Percentiles rank a stretch among this genome's conserved stretches.
phyloP scores from a whole-genome alignment of 257 asterid genomes.

The Rauvolfia tetraphylla region DNA sequence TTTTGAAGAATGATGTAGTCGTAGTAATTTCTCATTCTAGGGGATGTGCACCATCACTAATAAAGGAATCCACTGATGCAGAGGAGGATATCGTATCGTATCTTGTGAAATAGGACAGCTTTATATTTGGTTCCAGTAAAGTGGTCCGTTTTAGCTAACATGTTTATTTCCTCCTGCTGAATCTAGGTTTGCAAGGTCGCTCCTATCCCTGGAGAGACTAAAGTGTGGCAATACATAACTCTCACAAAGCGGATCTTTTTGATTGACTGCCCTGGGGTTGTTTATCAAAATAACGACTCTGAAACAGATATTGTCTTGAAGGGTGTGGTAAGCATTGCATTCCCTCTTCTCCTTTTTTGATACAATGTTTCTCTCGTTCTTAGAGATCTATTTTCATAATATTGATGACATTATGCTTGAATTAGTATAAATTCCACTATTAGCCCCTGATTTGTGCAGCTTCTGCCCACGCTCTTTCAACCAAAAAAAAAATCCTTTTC shows the following conservation, averaged over 20 bases:
- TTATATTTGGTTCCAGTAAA: not conserved
- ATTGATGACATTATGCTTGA: not conserved
- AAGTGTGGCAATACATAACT: constrained; percentile 97
- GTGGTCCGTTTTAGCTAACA: constrained; percentile 5
- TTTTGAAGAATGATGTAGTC: not conserved
- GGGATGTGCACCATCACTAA: not conserved
- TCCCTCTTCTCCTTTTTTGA: not conserved
- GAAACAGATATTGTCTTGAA: constrained; percentile 92
- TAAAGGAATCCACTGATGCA: not conserved
- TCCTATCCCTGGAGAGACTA: constrained; percentile 97
- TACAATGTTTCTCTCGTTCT: not conserved
- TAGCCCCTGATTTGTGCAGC: not conserved
- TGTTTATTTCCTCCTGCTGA: constrained; percentile 5
- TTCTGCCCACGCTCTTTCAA: no score
- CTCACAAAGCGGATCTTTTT: constrained; percentile 85
- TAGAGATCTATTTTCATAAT: not conserved
- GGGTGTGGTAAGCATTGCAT: constrained; percentile 79
- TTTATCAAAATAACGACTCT: constrained; percentile 72
- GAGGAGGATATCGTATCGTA: not conserved
- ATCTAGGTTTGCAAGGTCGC: constrained; percentile 90
- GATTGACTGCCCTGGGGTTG: constrained; percentile 98
- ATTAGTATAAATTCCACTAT: not conserved
- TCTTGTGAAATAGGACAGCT: not conserved
- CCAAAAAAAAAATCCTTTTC: no score
- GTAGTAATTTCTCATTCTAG: not conserved